Conservation (phyloP, 306 rosid species). For the Boehmeria nivea region DNA sequence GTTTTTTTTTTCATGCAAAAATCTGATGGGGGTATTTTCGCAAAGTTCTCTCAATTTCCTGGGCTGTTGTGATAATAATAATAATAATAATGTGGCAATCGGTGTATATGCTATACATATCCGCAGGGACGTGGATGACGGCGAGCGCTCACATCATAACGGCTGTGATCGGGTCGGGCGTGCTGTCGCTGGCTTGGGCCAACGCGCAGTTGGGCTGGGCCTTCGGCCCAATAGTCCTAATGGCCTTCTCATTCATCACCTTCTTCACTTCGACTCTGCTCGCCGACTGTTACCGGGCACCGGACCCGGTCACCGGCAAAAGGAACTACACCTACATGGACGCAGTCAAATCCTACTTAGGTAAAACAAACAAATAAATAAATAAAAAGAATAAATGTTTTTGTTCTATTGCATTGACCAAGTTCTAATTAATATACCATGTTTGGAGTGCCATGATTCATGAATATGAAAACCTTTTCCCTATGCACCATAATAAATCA, state of each 20-base stretch:
- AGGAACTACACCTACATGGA: slow-evolving; percentile 86
- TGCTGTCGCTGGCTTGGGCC: slow-evolving; percentile 89
- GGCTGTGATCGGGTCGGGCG: slow-evolving; percentile 96
- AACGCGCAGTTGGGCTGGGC: slow-evolving; percentile 93
- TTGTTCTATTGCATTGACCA: background rate
- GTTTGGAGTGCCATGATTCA: background rate
- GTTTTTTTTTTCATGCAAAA: no score
- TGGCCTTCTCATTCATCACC: slow-evolving; percentile 80
- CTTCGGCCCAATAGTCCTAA: slow-evolving; percentile 75
- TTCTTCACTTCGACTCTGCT: slow-evolving; percentile 92
- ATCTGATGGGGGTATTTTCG: no score
- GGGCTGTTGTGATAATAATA: no score
- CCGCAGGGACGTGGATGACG: slow-evolving; percentile 83
- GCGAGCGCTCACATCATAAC: slow-evolving; percentile 98
- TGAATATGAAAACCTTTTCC: background rate
- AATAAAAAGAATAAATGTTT: background rate
- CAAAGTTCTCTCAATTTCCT: no score
- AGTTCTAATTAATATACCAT: background rate
- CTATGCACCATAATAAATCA: background rate
- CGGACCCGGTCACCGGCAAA: slow-evolving; percentile 79
- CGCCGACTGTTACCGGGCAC: slow-evolving; percentile 75
- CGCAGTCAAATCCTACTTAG: slow-evolving; percentile 64
- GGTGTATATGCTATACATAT: no score
- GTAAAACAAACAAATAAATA: no score
- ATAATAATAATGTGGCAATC: no score